Conservation (phyloP, 768 basidiomycete genomes). For the Podaxis pistillaris region DNA sequence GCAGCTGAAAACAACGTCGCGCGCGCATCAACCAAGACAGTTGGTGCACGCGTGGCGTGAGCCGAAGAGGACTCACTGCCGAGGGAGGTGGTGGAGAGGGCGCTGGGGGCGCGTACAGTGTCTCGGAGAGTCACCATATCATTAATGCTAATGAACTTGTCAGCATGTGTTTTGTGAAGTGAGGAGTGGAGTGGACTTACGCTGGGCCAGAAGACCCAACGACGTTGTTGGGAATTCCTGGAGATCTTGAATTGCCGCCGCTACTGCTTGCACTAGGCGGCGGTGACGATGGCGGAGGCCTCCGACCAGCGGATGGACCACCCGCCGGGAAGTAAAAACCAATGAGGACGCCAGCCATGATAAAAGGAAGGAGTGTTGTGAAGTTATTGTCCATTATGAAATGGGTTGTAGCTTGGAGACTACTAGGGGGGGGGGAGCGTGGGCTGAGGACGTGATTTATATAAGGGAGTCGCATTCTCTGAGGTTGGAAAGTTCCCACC, state of each 20-base stretch:
- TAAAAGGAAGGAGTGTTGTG: neutral
- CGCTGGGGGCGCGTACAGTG: neutral
- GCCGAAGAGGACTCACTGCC: neutral
- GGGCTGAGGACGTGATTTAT: neutral
- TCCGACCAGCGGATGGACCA: neutral
- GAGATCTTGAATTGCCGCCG: neutral
- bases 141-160: neutral
- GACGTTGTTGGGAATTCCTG: neutral
- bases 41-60: neutral
- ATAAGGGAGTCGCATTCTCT: neutral
- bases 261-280: neutral
- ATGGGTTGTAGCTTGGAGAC: neutral
- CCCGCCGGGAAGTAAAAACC: neutral
- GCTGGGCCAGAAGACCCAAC: neutral
- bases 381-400: neutral
- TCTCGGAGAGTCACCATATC: neutral
- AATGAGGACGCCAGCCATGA: neutral
- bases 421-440: neutral
- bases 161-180: neutral
- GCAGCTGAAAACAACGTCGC: neutral
- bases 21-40: neutral
- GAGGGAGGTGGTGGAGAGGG: conserved; percentile 6
- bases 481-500: no score
- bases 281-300: neutral
- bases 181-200: neutral